Conservation (phyloP, 2,329 filamentous ascomycete species). For the Stemphylium beticola region DNA sequence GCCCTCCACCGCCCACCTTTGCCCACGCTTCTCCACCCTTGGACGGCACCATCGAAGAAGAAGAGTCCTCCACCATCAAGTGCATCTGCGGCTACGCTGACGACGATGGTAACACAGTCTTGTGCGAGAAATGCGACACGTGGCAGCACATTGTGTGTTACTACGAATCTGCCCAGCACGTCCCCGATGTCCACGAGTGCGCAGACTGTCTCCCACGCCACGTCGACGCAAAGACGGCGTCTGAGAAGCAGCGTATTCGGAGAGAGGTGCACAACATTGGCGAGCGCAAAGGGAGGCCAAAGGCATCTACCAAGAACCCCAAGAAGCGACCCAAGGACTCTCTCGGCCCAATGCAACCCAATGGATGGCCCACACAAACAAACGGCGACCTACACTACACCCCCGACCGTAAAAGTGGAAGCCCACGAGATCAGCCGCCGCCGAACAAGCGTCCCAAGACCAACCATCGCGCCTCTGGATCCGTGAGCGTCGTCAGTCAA, state of each 20-base stretch:
- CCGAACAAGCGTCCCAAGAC: slow-evolving; percentile 80
- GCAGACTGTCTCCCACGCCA: slow-evolving; percentile 82
- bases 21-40: slow-evolving; percentile 44
- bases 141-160: slow-evolving; percentile 99
- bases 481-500: slow-evolving; percentile 70
- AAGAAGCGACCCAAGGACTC: slow-evolving; percentile 85
- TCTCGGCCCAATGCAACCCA: slow-evolving; percentile 64
- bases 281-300: slow-evolving; percentile 72
- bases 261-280: slow-evolving; percentile 63
- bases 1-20: slow-evolving; percentile 40
- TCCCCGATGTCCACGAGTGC: slow-evolving; percentile 80
- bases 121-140: slow-evolving; percentile 92
- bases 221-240: slow-evolving; percentile 76
- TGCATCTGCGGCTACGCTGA: slow-evolving; percentile 94
- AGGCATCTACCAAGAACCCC: slow-evolving; percentile 77
- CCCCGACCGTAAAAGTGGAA: slow-evolving; percentile 56
- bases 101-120: slow-evolving; percentile 97
- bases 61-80: slow-evolving; percentile 93
- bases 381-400: slow-evolving; percentile 62
- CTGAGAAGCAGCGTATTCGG: slow-evolving; percentile 71
- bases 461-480: slow-evolving; percentile 79
- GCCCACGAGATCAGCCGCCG: slow-evolving; percentile 62
- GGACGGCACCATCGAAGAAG: slow-evolving; percentile 61
- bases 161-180: slow-evolving; percentile 77
- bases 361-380: slow-evolving; percentile 66